Base-by-base conservation (phyloP, 352 stramenopile genomes). In the Pythium pyrilobum region DNA sequence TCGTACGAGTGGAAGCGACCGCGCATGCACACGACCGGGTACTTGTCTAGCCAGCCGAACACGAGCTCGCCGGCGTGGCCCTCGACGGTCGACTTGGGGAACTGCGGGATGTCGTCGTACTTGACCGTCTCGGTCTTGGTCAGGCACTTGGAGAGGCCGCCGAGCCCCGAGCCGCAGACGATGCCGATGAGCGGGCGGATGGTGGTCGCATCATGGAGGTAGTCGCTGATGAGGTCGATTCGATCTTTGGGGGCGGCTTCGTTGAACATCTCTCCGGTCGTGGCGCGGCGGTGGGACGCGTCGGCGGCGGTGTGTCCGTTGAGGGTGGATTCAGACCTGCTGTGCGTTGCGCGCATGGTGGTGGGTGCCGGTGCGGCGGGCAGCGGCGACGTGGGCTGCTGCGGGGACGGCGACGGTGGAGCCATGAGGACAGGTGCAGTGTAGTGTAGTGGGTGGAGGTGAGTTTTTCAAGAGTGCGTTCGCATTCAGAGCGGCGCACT, bases 1-100 rank as follows among this genome's bases (percentile, higher is more conserved):
- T 98, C 94, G 67, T 98, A 99, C 51, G 74, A 94, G 79, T 99
- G 96, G 73, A 99, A 99, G 56, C 96, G 77, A 34, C 96, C 96
- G 27, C 92, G 83, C 79, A 99, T 97, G 66, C 91, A 98, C 29
- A 98, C 89, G 36, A 97, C 80, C 24, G 70, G 67, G 34, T 87
- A 73, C 47, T 74, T 81, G 21, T 83, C 72, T n/a, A 98, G 56
- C 25, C 83, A 80, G 25, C 92, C 94, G 52, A 98, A 98, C n/a
- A 98, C 92, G n/a, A 98, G 70, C 71, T 98, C 93, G 31, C 92
- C 92, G 16, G 81, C 87, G 69, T 98, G 95, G 23, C 96, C 96
- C 9, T 88, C 79, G n/a, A 98, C 94, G 2, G 92, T 97, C 27
- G 96, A 92, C 18, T 72, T 55, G 6, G 95, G 94, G 72, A 98